Evolutionary conservation across 1,284 basidiomycete genomes (phyloP), one percentile per base, ranked within the genome.

Genomic region (Mycena citricolor): DNA sequence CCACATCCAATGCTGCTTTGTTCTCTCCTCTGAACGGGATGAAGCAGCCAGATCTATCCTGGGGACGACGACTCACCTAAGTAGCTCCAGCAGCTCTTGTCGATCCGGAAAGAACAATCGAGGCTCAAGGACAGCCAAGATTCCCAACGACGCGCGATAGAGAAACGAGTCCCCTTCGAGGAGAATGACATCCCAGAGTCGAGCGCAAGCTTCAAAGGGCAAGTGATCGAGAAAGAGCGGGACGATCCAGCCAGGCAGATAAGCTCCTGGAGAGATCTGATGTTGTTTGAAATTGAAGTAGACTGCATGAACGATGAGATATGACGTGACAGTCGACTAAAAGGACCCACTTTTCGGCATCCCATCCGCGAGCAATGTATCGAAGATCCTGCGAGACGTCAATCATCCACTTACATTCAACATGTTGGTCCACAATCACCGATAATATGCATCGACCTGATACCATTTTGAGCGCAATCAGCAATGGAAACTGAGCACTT

Each of bases 271-370:
- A 1, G 89, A 84, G 56, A 93, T 79, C 52, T 90, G 86, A 61
- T 91, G 86, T 59, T 93, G 89, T 62, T 94, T 94, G 69, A 94
- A 94, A 68, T 95, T 95, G 66, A 94, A 94, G 64, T 91, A 95
- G 55, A 94, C 90, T 90, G 39, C 8, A 17, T 2, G 14, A 25
- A 21, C 36, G 41, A 49, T 39, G 39, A 34, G 36, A 28, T 51
- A 7, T 54, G 23, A 38, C 23, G 25, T 30, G 14, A 33, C 26
- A 31, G 25, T 5, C 25, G 17, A 25, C 28, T 33, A n/a, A 22
- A 32, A 33, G 7, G 5, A 55, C 77, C 58, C 56, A 94, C 90
- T 82, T 71, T 93, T 95, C 0, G 95, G 95, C 85, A 97, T 94
- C 32, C 86, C 82, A 61, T 97, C 93, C 19, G 92, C 91, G 20